These are phyloP conservation scores for Hypoxylon crocopeplum DNA, from an alignment of 495 filamentous ascomycete genomes.

Conservation along the genomic window DNA sequence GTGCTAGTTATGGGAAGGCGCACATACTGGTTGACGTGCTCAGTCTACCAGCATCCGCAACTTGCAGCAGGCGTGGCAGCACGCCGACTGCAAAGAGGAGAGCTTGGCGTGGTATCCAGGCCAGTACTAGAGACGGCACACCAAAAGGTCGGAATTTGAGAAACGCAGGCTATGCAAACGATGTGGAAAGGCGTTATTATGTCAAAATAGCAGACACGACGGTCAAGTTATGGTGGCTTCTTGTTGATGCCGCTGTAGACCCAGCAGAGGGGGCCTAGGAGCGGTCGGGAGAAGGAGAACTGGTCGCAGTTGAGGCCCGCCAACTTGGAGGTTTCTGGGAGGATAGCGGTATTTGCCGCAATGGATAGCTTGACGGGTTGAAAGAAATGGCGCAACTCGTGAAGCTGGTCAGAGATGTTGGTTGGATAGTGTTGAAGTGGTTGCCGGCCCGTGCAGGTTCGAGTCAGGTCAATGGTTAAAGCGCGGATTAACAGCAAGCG, in stretches of 20 bases:
- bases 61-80: conserved; percentile 44
- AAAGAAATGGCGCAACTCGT: conserved; percentile 36
- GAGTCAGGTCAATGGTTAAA: not conserved
- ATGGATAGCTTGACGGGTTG: conserved; percentile 20
- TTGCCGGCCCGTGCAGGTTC: not conserved
- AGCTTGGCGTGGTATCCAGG: conserved; percentile 4
- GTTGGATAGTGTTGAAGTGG: conserved; percentile 11
- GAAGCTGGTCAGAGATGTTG: conserved; percentile 13
- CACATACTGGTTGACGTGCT: conserved; percentile 37
- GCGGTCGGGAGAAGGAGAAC: conserved; percentile 88
- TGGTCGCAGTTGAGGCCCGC: conserved; percentile 80
- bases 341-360: conserved; percentile 39
- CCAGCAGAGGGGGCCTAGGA: conserved; percentile 89
- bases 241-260: conserved; percentile 95
- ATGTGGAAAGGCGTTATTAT: conserved; percentile 10
- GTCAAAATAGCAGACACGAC: conserved; percentile 40
- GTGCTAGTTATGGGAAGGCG: conserved; percentile 41
- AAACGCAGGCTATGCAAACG: not conserved
- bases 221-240: conserved; percentile 92
- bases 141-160: not conserved
- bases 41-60: conserved; percentile 43
- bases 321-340: conserved; percentile 80
- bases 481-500: not conserved
- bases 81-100: conserved; percentile 43
- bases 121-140: conserved; percentile 13